Evolutionary conservation across 768 basidiomycete species (phyloP).

Genomic region (Coprinellus micaceus): DNA sequence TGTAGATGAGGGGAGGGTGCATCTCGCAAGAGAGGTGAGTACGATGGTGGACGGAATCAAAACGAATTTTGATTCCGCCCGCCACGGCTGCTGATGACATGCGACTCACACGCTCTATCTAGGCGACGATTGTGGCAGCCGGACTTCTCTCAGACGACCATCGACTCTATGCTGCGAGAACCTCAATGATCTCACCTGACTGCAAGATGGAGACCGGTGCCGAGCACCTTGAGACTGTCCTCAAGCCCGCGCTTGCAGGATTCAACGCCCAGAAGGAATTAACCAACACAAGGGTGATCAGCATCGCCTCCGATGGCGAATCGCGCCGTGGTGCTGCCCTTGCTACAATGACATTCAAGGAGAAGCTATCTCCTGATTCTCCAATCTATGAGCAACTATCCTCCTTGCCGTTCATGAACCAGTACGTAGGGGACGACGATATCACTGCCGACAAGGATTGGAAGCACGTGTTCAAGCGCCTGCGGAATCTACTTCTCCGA

Average conservation of each 20-base stretch:
- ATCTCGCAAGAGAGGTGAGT: conserved; percentile 22
- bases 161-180: conserved; percentile 19
- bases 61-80: too few relatives aligned
- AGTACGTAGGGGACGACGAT: conserved; percentile 30
- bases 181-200: conserved; percentile 20
- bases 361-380: conserved; percentile 16
- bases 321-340: conserved; percentile 22
- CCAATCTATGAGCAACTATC: conserved; percentile 21
- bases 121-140: too few relatives aligned
- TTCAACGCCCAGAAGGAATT: too few relatives aligned
- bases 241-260: too few relatives aligned
- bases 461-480: conserved; percentile 31
- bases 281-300: conserved; percentile 3
- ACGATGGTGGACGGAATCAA: conserved; percentile 15
- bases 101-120: too few relatives aligned
- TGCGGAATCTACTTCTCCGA: conserved; percentile 24
- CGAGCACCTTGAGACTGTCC: conserved; percentile 10
- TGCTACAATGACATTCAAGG: conserved; percentile 20
- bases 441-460: conserved; percentile 33
- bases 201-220: conserved; percentile 23
- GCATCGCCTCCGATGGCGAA: conserved; percentile 26
- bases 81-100: too few relatives aligned
- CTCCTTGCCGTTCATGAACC: conserved; percentile 22
- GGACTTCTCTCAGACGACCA: background rate
- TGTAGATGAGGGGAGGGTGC: conserved; percentile 2